Percentiles rank a stretch among this genome's conserved stretches.
Conservation (phyloP, 1,284 basidiomycete species). For the Ganoderma multipileum region DNA sequence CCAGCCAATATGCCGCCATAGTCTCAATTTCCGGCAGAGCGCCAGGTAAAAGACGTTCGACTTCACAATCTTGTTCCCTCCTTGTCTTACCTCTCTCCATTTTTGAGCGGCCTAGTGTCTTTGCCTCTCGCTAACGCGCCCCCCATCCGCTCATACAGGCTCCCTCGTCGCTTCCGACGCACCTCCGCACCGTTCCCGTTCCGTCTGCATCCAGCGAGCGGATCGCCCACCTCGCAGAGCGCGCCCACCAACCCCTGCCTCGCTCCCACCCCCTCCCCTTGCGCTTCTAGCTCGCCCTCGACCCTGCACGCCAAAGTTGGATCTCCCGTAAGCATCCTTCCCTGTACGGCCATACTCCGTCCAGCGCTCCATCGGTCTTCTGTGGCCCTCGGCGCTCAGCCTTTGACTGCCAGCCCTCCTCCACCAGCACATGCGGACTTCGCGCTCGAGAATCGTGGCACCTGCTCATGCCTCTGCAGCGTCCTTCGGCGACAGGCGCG, state of each 20-base stretch:
- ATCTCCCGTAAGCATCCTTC: constrained; percentile 5
- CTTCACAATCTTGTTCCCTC: not conserved
- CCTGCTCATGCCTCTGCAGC: not conserved
- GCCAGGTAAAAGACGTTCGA: not conserved
- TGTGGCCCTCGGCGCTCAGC: not conserved
- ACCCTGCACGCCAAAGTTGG: constrained; percentile 4
- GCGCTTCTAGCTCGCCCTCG: constrained; percentile 1
- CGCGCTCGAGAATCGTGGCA: not conserved
- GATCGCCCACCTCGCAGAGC: not conserved
- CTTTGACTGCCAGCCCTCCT: not conserved
- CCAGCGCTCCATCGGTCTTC: constrained; percentile 1
- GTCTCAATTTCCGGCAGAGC: not conserved
- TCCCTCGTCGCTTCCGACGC: not conserved
- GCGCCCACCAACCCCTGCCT: not conserved
- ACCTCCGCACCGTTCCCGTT: not conserved
- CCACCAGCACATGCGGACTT: too few species aligned
- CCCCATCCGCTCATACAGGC: not conserved
- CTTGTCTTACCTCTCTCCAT: not conserved
- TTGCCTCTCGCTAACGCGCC: not conserved
- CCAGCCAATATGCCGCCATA: not conserved
- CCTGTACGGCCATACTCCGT: not conserved
- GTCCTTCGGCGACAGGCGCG: not conserved
- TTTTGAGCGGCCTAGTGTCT: not conserved
- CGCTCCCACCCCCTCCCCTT: not conserved
- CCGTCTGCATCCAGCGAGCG: not conserved